These are phyloP conservation scores for Thielaviopsis populi DNA, from an alignment of 2,329 filamentous ascomycete genomes.

Conservation along the genomic window DNA sequence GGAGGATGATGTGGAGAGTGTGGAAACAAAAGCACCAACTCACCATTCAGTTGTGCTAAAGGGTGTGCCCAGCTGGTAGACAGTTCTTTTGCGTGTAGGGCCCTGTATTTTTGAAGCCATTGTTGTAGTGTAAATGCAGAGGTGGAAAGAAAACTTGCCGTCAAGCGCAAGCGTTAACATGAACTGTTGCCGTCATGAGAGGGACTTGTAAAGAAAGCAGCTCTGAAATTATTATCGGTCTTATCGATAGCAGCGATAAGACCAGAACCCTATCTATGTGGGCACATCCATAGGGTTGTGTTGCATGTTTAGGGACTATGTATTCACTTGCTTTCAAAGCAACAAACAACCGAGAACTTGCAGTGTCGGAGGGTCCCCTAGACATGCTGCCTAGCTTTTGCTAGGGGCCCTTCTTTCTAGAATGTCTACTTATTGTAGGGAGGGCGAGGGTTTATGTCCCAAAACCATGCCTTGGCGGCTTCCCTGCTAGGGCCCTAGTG, in stretches of 20 bases:
- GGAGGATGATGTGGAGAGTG: neutral
- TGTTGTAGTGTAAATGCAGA: neutral
- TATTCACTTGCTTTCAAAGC: too few relatives aligned
- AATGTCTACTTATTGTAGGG: too few relatives aligned
- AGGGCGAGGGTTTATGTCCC: too few relatives aligned
- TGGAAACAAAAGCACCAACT: conserved; percentile 13
- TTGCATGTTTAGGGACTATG: too few relatives aligned
- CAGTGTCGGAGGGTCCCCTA: too few relatives aligned
- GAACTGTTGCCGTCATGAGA: neutral
- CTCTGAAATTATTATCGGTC: neutral
- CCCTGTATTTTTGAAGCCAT: neutral
- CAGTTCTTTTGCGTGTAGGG: conserved; percentile 35
- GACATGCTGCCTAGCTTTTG: too few relatives aligned
- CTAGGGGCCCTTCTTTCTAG: too few relatives aligned
- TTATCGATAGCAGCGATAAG: neutral
- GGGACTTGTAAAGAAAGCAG: neutral
- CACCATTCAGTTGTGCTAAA: conserved; percentile 48
- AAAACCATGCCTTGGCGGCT: too few relatives aligned
- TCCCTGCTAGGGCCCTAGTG: too few relatives aligned
- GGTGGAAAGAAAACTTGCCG: neutral
- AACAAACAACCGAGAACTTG: too few relatives aligned
- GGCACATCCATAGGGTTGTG: neutral
- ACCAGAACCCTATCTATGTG: neutral
- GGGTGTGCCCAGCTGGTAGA: conserved; percentile 51
- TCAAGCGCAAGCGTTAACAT: neutral